A percentile compares a stretch with the other conserved stretches of the same genome.
Evolutionary conservation across 2,329 filamentous ascomycete genomes (phyloP).

Genomic region (Shiraia bambusicola): DNA sequence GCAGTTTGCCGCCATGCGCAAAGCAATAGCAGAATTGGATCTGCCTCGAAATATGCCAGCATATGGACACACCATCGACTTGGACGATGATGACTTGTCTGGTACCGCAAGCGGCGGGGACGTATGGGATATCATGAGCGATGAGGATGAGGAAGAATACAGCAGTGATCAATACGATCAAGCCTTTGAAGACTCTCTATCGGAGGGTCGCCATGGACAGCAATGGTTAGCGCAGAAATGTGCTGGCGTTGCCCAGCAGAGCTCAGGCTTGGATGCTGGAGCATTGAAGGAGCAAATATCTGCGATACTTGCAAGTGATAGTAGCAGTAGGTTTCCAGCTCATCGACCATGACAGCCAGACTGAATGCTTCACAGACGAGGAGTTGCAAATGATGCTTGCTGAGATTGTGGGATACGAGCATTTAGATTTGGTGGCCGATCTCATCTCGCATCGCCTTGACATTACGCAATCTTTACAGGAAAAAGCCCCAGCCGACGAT

Average conservation of each 20-base stretch:
- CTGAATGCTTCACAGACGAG: slow-evolving; percentile 58
- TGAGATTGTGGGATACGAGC: slow-evolving; percentile 89
- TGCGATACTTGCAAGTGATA: slow-evolving; percentile 70
- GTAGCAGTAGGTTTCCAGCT: slow-evolving; percentile 38
- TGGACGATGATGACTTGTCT: slow-evolving; percentile 66
- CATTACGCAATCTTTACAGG: slow-evolving; percentile 50
- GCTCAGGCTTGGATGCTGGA: slow-evolving; percentile 65
- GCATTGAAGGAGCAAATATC: slow-evolving; percentile 78
- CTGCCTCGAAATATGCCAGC: slow-evolving; percentile 51
- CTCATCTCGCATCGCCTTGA: slow-evolving; percentile 76
- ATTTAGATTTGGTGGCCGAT: slow-evolving; percentile 89
- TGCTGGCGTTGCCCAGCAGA: slow-evolving; percentile 62
- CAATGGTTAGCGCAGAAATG: slow-evolving; percentile 75
- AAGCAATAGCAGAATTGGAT: slow-evolving; percentile 74
- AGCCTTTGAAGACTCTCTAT: slow-evolving; percentile 40
- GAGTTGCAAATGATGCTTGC: slow-evolving; percentile 89
- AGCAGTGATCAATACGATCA: slow-evolving; percentile 67
- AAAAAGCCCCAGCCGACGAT: slow-evolving; percentile 35
- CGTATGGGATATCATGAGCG: slow-evolving; percentile 89
- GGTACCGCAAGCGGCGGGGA: slow-evolving; percentile 70
- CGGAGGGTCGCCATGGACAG: slow-evolving; percentile 52
- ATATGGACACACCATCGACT: slow-evolving; percentile 60
- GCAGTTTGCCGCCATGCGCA: slow-evolving; percentile 82
- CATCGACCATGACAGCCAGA: too few species aligned
- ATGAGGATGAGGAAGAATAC: slow-evolving; percentile 65